These are phyloP conservation scores for Pseudodiploospora longispora DNA, from an alignment of 2,329 filamentous ascomycete genomes.

Conservation along the genomic window DNA sequence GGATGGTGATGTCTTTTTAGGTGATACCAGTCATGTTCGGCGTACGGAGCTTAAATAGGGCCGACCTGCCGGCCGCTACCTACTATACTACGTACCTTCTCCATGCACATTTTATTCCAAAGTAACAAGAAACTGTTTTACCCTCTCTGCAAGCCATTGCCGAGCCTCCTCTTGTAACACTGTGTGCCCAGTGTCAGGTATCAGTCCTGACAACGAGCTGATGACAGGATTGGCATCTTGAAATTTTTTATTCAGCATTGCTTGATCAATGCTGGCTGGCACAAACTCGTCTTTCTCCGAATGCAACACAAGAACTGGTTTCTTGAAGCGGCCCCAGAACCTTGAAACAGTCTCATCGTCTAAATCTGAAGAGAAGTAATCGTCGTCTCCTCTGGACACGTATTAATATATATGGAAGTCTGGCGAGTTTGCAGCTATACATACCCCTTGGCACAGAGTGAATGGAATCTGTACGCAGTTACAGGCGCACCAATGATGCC, in stretches of 20 bases:
- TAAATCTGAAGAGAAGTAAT: slow-evolving; percentile 82
- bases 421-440: slow-evolving; percentile 14
- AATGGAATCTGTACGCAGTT: slow-evolving; percentile 45
- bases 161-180: slow-evolving; percentile 38
- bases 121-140: slow-evolving; percentile 36
- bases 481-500: slow-evolving; percentile 35
- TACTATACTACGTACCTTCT: too few species aligned
- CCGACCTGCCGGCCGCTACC: too few species aligned
- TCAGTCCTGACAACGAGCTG: slow-evolving; percentile 43
- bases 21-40: too few species aligned
- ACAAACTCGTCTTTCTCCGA: slow-evolving; percentile 61
- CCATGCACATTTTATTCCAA: neutral
- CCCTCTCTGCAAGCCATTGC: slow-evolving; percentile 40
- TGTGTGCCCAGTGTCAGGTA: slow-evolving; percentile 45
- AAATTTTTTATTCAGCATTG: slow-evolving; percentile 50
- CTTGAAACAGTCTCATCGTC: slow-evolving; percentile 41
- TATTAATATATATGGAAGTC: neutral
- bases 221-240: slow-evolving; percentile 34
- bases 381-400: slow-evolving; percentile 58
- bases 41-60: too few species aligned
- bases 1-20: too few species aligned
- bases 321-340: slow-evolving; percentile 59
- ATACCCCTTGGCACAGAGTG: slow-evolving; percentile 42
- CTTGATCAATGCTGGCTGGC: slow-evolving; percentile 49
- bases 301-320: slow-evolving; percentile 56